Evolutionary conservation across 768 basidiomycete species (phyloP).

Genomic region (Suillus variegatus): DNA sequence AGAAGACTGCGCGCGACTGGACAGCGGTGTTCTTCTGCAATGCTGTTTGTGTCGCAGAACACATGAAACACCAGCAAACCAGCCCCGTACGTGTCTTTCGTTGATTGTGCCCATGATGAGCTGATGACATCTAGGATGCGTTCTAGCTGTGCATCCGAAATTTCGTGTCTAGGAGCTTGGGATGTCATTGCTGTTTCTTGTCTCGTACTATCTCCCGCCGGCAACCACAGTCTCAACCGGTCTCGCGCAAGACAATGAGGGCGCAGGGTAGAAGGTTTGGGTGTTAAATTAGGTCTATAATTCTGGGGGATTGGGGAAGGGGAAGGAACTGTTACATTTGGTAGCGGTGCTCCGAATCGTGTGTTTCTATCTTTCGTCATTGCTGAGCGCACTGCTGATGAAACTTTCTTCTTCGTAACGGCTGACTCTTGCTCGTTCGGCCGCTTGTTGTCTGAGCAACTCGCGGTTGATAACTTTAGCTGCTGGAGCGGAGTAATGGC

Average conservation of each 20-base stretch:
- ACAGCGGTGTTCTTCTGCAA: no score
- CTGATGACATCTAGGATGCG: constrained; percentile 26
- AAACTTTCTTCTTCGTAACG: not conserved
- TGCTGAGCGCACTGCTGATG: not conserved
- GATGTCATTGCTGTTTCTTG: not conserved
- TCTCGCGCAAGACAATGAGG: constrained; percentile 31
- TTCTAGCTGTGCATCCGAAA: not conserved
- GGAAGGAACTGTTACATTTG: no score
- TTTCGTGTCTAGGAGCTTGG: not conserved
- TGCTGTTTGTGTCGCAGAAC: no score
- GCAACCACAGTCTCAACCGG: constrained; percentile 25
- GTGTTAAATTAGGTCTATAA: constrained; percentile 18
- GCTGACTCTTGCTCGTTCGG: not conserved
- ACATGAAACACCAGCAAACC: no score
- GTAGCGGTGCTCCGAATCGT: not conserved
- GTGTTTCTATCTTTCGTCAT: no score
- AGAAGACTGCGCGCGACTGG: no score
- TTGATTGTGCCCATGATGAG: constrained; percentile 31
- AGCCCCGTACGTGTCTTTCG: constrained; percentile 32
- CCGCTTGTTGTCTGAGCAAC: not conserved
- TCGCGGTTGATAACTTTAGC: constrained; percentile 1
- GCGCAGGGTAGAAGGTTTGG: constrained; percentile 17
- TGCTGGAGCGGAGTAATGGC: constrained; percentile 1
- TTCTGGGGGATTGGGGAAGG: not conserved
- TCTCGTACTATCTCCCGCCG: not conserved